phyloP scores from a whole-genome alignment of 2,329 filamentous ascomycete genomes.

The Xenoacremonium recifei region DNA sequence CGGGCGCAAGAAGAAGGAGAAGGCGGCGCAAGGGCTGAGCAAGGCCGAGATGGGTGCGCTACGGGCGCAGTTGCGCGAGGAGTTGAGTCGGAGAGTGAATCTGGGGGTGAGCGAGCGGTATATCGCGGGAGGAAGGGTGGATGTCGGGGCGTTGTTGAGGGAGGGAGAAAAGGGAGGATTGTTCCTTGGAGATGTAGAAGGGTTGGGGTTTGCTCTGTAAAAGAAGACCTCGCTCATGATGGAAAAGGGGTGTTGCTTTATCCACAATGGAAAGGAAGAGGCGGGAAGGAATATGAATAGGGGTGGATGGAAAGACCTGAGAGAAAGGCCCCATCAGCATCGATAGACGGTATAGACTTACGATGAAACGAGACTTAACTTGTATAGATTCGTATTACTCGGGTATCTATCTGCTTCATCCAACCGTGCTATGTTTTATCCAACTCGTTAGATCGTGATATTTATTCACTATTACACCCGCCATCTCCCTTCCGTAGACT shows the following conservation, averaged over 20 bases:
- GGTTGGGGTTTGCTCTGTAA: conserved; percentile 28
- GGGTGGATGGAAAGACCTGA: too few species aligned
- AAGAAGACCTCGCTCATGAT: too few species aligned
- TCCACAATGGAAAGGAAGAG: too few species aligned
- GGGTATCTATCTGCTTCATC: too few species aligned
- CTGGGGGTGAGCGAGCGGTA: conserved; percentile 86
- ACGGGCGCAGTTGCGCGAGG: conserved; percentile 67
- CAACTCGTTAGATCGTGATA: too few species aligned
- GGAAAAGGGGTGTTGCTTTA: too few species aligned
- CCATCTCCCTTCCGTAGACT: not conserved
- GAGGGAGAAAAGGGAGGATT: conserved; percentile 52
- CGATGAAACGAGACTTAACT: too few species aligned
- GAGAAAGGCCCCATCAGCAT: too few species aligned
- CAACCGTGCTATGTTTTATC: too few species aligned
- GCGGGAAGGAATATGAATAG: too few species aligned
- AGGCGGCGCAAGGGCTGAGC: conserved; percentile 62
- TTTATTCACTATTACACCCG: not conserved
- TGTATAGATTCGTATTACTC: too few species aligned
- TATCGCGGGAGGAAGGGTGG: conserved; percentile 78
- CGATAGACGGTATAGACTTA: too few species aligned
- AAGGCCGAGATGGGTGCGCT: conserved; percentile 73
- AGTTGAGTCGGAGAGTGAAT: conserved; percentile 75
- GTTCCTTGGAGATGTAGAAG: conserved; percentile 41
- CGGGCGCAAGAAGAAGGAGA: conserved; percentile 72
- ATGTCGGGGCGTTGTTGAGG: conserved; percentile 69